Evolutionary conservation across 805 yeast species (phyloP), one percentile per base, ranked within the genome.

Genomic region (Tetrapisispora iriomotensis): DNA sequence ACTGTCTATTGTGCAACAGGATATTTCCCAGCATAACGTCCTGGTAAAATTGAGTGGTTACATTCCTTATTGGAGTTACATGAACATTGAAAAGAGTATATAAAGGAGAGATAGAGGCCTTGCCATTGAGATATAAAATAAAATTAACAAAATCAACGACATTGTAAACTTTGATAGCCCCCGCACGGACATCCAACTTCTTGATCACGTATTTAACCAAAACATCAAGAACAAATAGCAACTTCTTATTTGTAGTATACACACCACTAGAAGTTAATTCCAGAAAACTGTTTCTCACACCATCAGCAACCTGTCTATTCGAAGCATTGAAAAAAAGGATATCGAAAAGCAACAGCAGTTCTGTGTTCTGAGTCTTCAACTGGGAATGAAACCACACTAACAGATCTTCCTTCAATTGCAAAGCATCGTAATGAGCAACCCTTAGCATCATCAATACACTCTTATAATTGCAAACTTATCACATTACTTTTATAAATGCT

Each of bases 1-100:
- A 41, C 37, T 58, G 62, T 29, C 58, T 40, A 40, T 56, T 56
- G 24, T 52, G 58, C 20, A 26, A 28, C 17, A 23, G 37, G 9
- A 28, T 15, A 25, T 6, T 21, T 12, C 12, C 17, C 20, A 14
- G 12, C 20, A 25, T 29, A 6, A 23, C 17, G 20, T 21, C 26
- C 8, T 25, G 12, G 18, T 37, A 15, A 34, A 39, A 19, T 17
- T 23, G n/a, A n/a, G 2, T n/a, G 39, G 8, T 6, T 18, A 15
- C 4, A 10, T 2, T 30, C 14, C 25, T n/a, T 12, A 25, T 5
- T 22, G 24, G 6, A 3, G 36, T 28, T 1, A 46, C 29, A 5
- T 40, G n/a, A 1, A 50, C 43, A 1, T 47, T 38, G 5, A 51
- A 39, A 4, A 54, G 6, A 30, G 53, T 39, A 29, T 54, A 51